Evolutionary conservation across 495 filamentous ascomycete species (phyloP), one percentile per base, ranked within the genome.

Genomic region (Podospora australis): DNA sequence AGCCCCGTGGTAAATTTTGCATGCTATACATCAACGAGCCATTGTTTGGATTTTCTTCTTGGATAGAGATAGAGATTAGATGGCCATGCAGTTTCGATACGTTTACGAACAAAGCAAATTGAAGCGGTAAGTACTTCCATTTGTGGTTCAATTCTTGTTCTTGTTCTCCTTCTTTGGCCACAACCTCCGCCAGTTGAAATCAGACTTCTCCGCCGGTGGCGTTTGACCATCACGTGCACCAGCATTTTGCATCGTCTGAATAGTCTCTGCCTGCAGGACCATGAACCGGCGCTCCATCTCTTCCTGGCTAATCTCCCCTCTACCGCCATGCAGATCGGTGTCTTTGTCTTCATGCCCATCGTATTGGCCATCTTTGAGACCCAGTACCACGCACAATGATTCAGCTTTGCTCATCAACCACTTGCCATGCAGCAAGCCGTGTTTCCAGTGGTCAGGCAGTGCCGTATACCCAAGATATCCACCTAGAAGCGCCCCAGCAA

Each of bases 401-500:
- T 58, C 56, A 3, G 62, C 49, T 45, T 73, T 75, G 7, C 53
- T 39, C 13, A 64, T 36, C 4, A 74, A 46, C 72, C 72, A 75
- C 21, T 59, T 59, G 13, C 54, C 52, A 39, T 74, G 58, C 14
- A 44, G 47, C 9, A 77, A 46, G 10, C 72, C 73, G 35, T 68
- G 48, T 24, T 60, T 61, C 72, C 73, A 75, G 30, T 69, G 63
- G 19, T 58, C 52, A 6, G 72, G 70, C 11, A 75, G 45, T 1
- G 46, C 55, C 21, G 44, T 53, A 49, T 69, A 70, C 6, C 72
- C 73, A 17, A 73, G 32, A 49, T 61, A 70, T 4, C 54, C 65
- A 0, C 73, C 73, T 8, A 75, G 24, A 2, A 77, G 40, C 0
- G 71, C 70, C 1, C 71, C 72, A 2, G 71, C 71, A 51, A 70